These are phyloP conservation scores for Gossypium gossypioides DNA, from an alignment of 441 rosid genomes.

Conservation along the genomic window DNA sequence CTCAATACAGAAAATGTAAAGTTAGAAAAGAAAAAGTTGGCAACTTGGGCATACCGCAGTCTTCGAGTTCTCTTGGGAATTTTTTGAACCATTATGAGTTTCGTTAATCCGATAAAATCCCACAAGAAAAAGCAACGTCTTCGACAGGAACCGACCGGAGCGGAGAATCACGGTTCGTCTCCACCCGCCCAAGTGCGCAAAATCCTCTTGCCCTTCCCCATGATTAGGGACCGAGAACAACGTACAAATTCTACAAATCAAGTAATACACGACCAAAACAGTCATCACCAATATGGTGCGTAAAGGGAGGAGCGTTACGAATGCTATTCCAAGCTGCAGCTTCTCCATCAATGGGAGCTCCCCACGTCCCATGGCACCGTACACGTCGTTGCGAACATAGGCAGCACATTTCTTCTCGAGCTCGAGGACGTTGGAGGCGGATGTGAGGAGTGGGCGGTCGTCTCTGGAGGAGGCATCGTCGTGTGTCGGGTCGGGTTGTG, in stretches of 20 bases:
- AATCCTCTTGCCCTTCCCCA: conserved; percentile 78
- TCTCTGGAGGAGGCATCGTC: conserved; percentile 38
- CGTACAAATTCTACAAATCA: conserved; percentile 72
- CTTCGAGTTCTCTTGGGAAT: conserved; percentile 20
- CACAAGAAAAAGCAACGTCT: conserved; percentile 56
- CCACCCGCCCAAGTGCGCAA: conserved; percentile 93
- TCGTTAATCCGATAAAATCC: conserved; percentile 88
- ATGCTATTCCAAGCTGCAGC: conserved; percentile 41
- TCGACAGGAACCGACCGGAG: conserved; percentile 55
- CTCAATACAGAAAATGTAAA: neutral
- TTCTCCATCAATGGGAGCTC: conserved; percentile 62
- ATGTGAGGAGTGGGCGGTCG: conserved; percentile 70
- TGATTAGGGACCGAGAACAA: conserved; percentile 60
- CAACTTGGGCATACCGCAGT: conserved; percentile 6
- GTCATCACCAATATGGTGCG: conserved; percentile 43
- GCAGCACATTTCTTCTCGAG: conserved; percentile 82
- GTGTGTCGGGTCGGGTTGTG: conserved; percentile 3
- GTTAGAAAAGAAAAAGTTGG: neutral
- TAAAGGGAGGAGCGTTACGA: conserved; percentile 66
- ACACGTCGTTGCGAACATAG: conserved; percentile 62
- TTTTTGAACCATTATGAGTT: conserved; percentile 24
- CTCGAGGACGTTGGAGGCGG: conserved; percentile 45
- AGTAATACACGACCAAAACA: conserved; percentile 50
- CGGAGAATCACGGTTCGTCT: conserved; percentile 54
- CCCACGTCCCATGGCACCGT: conserved; percentile 85